These are phyloP conservation scores for Eucalyptus grandis DNA, from an alignment of 345 rosid genomes.

Conservation along the genomic window DNA sequence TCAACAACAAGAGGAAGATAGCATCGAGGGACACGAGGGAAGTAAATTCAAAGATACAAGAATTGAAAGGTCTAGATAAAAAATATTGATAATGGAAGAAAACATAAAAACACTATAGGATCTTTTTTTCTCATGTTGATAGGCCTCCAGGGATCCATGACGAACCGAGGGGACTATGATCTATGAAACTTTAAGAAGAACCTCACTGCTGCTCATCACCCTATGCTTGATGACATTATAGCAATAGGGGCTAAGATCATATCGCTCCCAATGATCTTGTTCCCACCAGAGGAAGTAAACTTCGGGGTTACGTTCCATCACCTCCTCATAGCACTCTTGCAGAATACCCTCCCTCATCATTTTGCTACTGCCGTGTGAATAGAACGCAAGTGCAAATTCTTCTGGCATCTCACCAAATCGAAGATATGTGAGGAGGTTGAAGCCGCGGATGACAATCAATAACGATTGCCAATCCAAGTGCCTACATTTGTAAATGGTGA, in stretches of 20 bases:
- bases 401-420: not conserved
- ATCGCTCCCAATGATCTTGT: rapidly evolving
- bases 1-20: too few species aligned
- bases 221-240: not conserved
- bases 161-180: too few species aligned
- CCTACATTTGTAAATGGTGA: not conserved
- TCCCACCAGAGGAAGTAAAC: not conserved
- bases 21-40: too few species aligned
- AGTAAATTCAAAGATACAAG: too few species aligned
- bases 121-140: too few species aligned
- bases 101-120: too few species aligned
- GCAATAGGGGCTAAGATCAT: not conserved
- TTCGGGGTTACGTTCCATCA: not conserved
- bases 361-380: not conserved
- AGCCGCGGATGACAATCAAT: not conserved
- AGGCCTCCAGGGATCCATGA: too few species aligned
- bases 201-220: not conserved
- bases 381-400: not conserved
- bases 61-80: too few species aligned
- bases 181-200: not conserved
- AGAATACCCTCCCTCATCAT: not conserved
- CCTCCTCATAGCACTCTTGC: not conserved
- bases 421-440: not conserved
- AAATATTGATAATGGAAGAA: too few species aligned
- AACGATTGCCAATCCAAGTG: not conserved